Conservation (phyloP, 352 stramenopile species). For the Phytophthora agathidicida region DNA sequence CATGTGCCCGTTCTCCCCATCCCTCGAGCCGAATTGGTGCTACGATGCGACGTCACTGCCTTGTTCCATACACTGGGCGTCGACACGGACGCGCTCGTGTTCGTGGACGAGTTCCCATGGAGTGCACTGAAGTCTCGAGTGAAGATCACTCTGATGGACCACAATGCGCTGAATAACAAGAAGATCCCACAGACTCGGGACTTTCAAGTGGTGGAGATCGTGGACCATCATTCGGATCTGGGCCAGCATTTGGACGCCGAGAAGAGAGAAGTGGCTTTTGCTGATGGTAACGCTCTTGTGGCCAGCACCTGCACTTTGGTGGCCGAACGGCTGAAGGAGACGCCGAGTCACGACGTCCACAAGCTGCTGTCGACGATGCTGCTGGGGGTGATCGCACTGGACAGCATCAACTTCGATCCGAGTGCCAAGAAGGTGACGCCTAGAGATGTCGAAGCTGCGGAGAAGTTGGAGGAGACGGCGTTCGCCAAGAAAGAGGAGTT, state of each 20-base stretch:
- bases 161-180: slow-evolving; percentile 78
- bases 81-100: slow-evolving; percentile 61
- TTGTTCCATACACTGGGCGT: slow-evolving; percentile 62
- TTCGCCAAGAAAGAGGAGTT: slow-evolving; percentile 52
- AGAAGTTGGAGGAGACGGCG: slow-evolving; percentile 46
- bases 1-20: slow-evolving; percentile 70
- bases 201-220: slow-evolving; percentile 65
- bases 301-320: slow-evolving; percentile 83
- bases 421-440: slow-evolving; percentile 80
- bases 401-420: slow-evolving; percentile 81
- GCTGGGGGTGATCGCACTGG: slow-evolving; percentile 77
- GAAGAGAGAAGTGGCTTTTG: slow-evolving; percentile 74
- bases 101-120: slow-evolving; percentile 84
- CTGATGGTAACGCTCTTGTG: slow-evolving; percentile 66
- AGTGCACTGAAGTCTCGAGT: slow-evolving; percentile 31
- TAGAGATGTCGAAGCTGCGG: slow-evolving; percentile 50
- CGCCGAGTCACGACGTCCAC: slow-evolving; percentile 18
- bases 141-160: slow-evolving; percentile 68
- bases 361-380: slow-evolving; percentile 72
- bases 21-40: slow-evolving; percentile 56
- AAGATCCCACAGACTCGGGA: slow-evolving; percentile 31
- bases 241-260: slow-evolving; percentile 45
- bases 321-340: slow-evolving; percentile 55
- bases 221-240: slow-evolving; percentile 83
- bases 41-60: slow-evolving; percentile 74